A percentile compares a stretch with the other conserved stretches of the same genome.
Conservation (phyloP, 768 basidiomycete genomes). For the Rhizopogon vesiculosus region DNA sequence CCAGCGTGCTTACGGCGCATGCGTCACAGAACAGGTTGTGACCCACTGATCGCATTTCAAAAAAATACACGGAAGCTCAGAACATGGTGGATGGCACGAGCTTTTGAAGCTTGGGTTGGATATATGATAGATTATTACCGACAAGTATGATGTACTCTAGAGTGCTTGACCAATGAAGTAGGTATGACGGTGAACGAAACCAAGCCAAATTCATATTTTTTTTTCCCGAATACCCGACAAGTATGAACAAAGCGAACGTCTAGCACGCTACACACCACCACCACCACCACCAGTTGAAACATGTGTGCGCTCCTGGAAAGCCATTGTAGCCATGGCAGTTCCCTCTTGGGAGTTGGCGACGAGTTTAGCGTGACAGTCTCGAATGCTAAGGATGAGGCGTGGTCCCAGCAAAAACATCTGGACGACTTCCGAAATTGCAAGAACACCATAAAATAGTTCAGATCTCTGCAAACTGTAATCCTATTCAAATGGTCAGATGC, state of each 20-base stretch:
- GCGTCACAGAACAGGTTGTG: too few species aligned
- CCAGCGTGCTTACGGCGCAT: too few species aligned
- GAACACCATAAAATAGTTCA: background rate
- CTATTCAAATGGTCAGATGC: background rate
- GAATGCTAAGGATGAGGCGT: background rate
- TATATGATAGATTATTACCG: too few species aligned
- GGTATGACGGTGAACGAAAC: too few species aligned
- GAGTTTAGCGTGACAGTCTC: background rate
- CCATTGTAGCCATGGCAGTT: background rate
- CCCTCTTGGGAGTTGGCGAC: background rate
- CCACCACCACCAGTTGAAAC: background rate
- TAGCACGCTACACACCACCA: background rate
- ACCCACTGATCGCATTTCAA: too few species aligned
- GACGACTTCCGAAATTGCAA: background rate
- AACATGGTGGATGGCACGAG: too few species aligned
- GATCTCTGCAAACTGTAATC: background rate
- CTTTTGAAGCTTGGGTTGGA: too few species aligned
- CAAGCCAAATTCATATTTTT: too few species aligned
- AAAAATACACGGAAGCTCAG: too few species aligned
- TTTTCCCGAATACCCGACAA: too few species aligned
- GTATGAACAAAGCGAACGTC: background rate
- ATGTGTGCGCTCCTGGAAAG: background rate
- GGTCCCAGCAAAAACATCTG: background rate
- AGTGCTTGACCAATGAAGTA: too few species aligned
- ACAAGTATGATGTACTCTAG: too few species aligned